Evolutionary conservation across 495 filamentous ascomycete species (phyloP), one percentile per base, ranked within the genome.

Genomic region (Podospora australis): DNA sequence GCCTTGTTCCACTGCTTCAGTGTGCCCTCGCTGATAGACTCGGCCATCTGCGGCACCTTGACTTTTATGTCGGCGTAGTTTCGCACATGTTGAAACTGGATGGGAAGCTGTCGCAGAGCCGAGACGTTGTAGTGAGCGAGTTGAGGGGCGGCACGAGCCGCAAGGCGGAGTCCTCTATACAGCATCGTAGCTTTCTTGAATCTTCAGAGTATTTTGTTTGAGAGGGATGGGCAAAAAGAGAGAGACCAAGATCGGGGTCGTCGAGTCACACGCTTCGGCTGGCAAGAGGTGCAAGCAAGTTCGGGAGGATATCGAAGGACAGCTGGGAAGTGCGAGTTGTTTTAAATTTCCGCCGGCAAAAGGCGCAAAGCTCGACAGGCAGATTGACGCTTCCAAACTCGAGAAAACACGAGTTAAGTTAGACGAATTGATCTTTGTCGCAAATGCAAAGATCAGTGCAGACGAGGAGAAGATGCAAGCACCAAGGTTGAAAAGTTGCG

Each of bases 21-120:
- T 16, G 94, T 97, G 45, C 92, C 92, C 68, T 99, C 92, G 32
- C 88, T 94, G 64, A 99, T 97, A 11, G 94, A 99, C 67, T 99
- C 92, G 46, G 92, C 92, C 92, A 99, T 99, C 58, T 90, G 77
- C 14, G 92, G 94, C 58, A 96, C 94, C 70, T 96, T 92, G 65
- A 98, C 82, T 41, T 90, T 70, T 46, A 74, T 82, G 50, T 94
- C 88, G 63, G 88, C 90, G 59, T 78, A 80, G 50, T 48, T 69
- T 36, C 74, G 71, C 36, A 78, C 69, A 60, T 78, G 75, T 34
- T 64, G 66, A 66, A 71, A 72, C 44, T 68, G 71, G 13, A 69
- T 13, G 38, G 73, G 66, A 46, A 77, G 58, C 45, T 72, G 69
- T 19, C 65, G 67, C 45, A 73, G 44, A 14, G 73, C 65, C 42